phyloP scores from a whole-genome alignment of 768 basidiomycete species.

The Auricularia heimuer region DNA sequence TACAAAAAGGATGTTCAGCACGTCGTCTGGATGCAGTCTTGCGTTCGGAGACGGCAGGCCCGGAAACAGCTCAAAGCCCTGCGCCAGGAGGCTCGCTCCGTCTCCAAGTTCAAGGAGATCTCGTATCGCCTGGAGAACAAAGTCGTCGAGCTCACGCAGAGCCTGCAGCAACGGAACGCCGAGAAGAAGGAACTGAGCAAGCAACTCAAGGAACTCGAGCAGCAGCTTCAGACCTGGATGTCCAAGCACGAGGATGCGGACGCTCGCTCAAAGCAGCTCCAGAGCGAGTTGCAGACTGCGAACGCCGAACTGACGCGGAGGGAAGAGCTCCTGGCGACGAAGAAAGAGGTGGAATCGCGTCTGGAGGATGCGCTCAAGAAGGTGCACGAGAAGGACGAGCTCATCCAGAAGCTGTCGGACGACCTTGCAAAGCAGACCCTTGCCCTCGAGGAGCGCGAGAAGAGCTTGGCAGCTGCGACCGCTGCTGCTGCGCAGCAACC shows the following conservation, averaged over 20 bases:
- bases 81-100: constrained; percentile 88
- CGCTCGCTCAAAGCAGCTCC: constrained; percentile 57
- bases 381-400: constrained; percentile 72
- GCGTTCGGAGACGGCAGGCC: constrained; percentile 80
- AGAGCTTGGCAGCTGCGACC: constrained; percentile 24
- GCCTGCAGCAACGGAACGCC: constrained; percentile 75
- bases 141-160: constrained; percentile 96
- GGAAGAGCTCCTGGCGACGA: constrained; percentile 64
- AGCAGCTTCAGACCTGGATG: constrained; percentile 77
- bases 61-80: constrained; percentile 76
- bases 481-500: constrained; percentile 46
- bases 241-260: constrained; percentile 84
- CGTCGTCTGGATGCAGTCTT: constrained; percentile 84
- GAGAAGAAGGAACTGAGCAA: constrained; percentile 82
- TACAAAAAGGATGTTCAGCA: constrained; percentile 54
- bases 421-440: constrained; percentile 65
- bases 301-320: constrained; percentile 64
- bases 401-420: constrained; percentile 70
- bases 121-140: constrained; percentile 98
- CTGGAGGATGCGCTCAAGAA: constrained; percentile 70
- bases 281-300: constrained; percentile 54
- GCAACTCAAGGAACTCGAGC: constrained; percentile 71
- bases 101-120: constrained; percentile 97
- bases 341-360: constrained; percentile 68
- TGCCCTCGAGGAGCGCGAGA: constrained; percentile 70